Evolutionary conservation across 2,329 filamentous ascomycete species (phyloP).

Genomic region (Parafenestella ontariensis): DNA sequence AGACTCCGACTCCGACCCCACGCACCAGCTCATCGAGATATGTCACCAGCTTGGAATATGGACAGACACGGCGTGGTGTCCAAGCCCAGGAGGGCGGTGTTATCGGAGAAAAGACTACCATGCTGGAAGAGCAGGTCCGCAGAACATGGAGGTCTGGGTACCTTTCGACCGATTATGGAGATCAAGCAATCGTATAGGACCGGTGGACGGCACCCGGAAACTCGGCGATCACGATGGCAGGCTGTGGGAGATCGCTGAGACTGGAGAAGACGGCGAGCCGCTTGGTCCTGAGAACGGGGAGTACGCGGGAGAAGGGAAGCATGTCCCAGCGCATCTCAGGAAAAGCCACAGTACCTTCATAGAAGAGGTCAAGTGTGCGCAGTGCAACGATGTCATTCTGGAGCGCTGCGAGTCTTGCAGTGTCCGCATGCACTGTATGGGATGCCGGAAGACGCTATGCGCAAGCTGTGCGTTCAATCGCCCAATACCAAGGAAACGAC

Average conservation of each 20-base stretch:
- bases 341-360: conserved; percentile 62
- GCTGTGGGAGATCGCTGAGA: conserved; percentile 64
- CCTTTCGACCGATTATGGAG: conserved; percentile 67
- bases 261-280: conserved; percentile 62
- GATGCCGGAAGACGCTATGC: conserved; percentile 66
- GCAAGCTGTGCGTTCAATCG: conserved; percentile 66
- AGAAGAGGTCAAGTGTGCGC: conserved; percentile 61
- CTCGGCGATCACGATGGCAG: conserved; percentile 56
- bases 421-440: conserved; percentile 67
- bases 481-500: conserved; percentile 54
- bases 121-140: conserved; percentile 61
- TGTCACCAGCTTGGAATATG: conserved; percentile 66
- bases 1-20: conserved; percentile 67
- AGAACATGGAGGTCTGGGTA: conserved; percentile 66
- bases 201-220: conserved; percentile 41
- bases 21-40: conserved; percentile 65
- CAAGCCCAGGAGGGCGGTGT: conserved; percentile 64
- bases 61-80: conserved; percentile 69
- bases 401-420: conserved; percentile 68
- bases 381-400: conserved; percentile 60
- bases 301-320: conserved; percentile 60
- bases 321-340: conserved; percentile 61
- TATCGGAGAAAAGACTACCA: conserved; percentile 65
- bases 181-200: conserved; percentile 65
- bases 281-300: conserved; percentile 58